Conservation (phyloP, 768 basidiomycete species). For the Chalciporus piperatus region DNA sequence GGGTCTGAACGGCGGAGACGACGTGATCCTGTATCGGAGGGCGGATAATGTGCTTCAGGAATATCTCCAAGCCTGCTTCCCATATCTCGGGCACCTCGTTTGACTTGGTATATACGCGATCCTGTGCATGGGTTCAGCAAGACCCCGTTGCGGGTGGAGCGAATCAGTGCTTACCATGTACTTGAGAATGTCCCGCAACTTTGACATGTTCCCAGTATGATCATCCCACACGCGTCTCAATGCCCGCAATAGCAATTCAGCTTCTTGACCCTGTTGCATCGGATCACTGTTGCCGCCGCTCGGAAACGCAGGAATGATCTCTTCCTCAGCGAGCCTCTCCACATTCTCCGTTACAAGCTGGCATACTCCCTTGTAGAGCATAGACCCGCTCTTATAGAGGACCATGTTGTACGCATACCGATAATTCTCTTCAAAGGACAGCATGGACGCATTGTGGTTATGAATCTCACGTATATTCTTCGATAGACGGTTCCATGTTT, state of each 20-base stretch:
- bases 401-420: constrained; percentile 95
- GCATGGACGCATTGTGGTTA: constrained; percentile 84
- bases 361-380: constrained; percentile 83
- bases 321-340: constrained; percentile 67
- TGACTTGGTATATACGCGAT: constrained; percentile 79
- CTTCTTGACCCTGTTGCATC: constrained; percentile 76
- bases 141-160: background rate
- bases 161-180: constrained; percentile 75
- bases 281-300: constrained; percentile 63
- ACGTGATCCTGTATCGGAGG: constrained; percentile 83
- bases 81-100: constrained; percentile 77
- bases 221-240: constrained; percentile 90
- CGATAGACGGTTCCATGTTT: constrained; percentile 79
- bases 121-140: constrained; percentile 47
- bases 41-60: constrained; percentile 76
- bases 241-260: constrained; percentile 81
- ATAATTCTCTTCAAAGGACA: constrained; percentile 93
- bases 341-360: constrained; percentile 81
- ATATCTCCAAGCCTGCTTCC: constrained; percentile 79
- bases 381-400: constrained; percentile 77
- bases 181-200: constrained; percentile 85
- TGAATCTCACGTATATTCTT: constrained; percentile 92
- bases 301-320: constrained; percentile 83
- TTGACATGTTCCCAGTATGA: constrained; percentile 84
- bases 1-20: constrained; percentile 75